Evolutionary conservation across 129 eudicot species (phyloP).

Genomic region (Artemisia tridentata): DNA sequence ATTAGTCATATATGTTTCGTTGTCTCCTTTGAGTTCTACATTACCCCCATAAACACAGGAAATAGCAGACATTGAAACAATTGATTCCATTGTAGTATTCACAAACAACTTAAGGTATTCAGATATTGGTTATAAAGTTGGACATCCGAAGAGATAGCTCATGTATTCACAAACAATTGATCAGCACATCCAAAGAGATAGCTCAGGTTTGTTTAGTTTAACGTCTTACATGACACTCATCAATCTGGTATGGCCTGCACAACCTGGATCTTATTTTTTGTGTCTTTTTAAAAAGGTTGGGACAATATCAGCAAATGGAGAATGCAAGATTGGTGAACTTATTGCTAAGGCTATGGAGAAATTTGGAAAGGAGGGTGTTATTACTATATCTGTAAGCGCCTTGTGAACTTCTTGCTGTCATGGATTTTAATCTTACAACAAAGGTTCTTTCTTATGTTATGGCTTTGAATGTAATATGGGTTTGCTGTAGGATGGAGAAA

Average conservation of each 20-base stretch:
- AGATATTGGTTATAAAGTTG: too few species aligned
- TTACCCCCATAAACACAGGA: too few species aligned
- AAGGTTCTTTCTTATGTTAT: neutral
- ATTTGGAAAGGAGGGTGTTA: slow-evolving; percentile 55
- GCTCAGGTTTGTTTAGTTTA: slow-evolving; percentile 45
- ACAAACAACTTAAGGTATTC: too few species aligned
- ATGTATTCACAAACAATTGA: too few species aligned
- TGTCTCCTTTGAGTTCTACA: too few species aligned
- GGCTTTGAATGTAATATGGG: neutral
- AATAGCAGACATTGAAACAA: too few species aligned
- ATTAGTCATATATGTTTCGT: too few species aligned
- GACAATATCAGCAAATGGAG: slow-evolving; percentile 54
- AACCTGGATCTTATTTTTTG: too few species aligned
- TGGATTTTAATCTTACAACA: neutral
- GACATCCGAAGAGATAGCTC: too few species aligned
- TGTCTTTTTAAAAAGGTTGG: slow-evolving; percentile 39
- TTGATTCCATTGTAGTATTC: too few species aligned
- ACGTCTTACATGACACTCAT: neutral
- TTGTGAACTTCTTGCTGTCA: neutral
- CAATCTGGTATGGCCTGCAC: neutral
- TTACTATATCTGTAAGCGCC: slow-evolving; percentile 42
- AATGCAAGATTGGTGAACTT: slow-evolving; percentile 52
- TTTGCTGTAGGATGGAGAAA: too few species aligned
- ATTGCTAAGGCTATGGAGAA: slow-evolving; percentile 57
- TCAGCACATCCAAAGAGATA: slow-evolving; percentile 67